Base-by-base conservation (phyloP, 768 basidiomycete genomes). In the Mycena alexandri region DNA sequence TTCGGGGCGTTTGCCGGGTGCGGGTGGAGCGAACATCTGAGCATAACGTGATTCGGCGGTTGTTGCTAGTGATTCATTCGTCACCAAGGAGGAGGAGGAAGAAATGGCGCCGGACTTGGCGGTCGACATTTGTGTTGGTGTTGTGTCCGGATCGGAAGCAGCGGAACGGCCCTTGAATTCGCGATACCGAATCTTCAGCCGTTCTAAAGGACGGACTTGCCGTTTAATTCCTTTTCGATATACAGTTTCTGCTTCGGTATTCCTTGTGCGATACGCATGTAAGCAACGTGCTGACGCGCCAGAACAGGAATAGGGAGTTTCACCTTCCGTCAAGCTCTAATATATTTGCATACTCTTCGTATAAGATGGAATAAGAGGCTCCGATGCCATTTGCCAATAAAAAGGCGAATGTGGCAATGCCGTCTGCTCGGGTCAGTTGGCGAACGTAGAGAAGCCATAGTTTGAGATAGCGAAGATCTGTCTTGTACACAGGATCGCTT, bases 371-470 rank as follows among this genome's bases (percentile, higher is more conserved):
- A 76, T 92, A 93, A 2, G 86, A 85, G 29, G 86, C 90, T 12
- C 93, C 95, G 74, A 96, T 90, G 47, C 89, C 90, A 66, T 86
- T 89, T 60, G 87, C 87, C 71, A 93, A 79, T 58, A 96, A 79
- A 77, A 89, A 90, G 29, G 88, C 86, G 79, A 94, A 98, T 38
- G 90, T 86, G 41, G 85, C 86, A 34, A 94, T 85, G 51, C 88
- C 88, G 19, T 85, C 83, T 5, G 90, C 83, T 72, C 88, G 86
- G 72, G 95, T 91, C 60, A 94, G 87, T 73, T 92, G 87, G 60
- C 88, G 88, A 12, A 96, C 92, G 76, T 97, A 96, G 54, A 92
- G 84, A 22, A 90, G 87, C 98, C 98, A 99, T 21, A 98, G 78
- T 76, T 95, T 94, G 54, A 98, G 84, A 79, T 98, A 98, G 46